Base-by-base conservation (phyloP, 257 asterid species). In the Marsdenia floribunda region DNA sequence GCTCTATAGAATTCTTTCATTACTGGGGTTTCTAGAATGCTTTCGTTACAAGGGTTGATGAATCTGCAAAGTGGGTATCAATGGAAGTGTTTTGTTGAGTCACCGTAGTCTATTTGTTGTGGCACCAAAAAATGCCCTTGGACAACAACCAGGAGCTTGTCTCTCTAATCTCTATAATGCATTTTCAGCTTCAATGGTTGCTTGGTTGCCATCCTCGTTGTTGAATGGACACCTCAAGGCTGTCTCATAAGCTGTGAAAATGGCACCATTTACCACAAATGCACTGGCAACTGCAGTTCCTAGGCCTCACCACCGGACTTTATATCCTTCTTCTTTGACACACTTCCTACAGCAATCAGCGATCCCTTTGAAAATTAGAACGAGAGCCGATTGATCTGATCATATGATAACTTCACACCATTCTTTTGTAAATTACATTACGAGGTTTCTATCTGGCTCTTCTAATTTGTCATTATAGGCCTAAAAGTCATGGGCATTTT, bases 281-380 rank as follows among this genome's bases (percentile, higher is more conserved):
- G 98, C 96, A 85, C 97, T 80, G 7, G 88, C 70, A 47, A 88
- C 78, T 0, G 98, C 81, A 4, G 89, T 84, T 75, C 97, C 96
- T 19, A 91, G 35, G 21, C 98, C 98, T 68, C 97, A 84, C 92
- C 96, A 90, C 66, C 90, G 76, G 77, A 85, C 85, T 15, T n/a
- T 12, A 26, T 82, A 82, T 10, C 98, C 97, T 68, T 91, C 96
- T 65, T 74, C 71, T 37, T 59, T 69, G 2, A 90, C 87, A 44
- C 89, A 86, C n/a, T 11, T 74, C 40, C 77, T 74, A 55, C 86
- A 88, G 72, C 93, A 91, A 59, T 91, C 91, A 7, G 82, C 67
- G 21, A 91, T 83, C 59, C 96, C 91, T 2, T n/a, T 35, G 73
- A 11, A 57, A 44, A 44, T 44, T 10, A 29, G 33, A 37, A 16